Conservation (phyloP, 441 rosid genomes). For the Lepidium campestre region DNA sequence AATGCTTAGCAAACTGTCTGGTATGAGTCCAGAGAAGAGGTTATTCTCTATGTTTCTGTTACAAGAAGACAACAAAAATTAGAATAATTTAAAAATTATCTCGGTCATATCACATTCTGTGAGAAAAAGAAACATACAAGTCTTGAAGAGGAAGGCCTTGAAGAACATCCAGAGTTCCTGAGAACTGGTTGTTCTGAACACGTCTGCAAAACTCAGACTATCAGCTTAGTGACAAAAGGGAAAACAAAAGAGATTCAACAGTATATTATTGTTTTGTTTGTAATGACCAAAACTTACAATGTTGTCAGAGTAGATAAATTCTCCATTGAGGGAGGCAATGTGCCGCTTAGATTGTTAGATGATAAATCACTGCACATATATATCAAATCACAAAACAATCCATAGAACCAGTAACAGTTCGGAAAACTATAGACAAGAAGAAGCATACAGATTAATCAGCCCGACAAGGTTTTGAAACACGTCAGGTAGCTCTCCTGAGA, state of each 20-base stretch:
- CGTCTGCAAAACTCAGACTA: conserved; percentile 49
- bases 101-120: conserved; percentile 3
- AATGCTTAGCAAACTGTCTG: conserved; percentile 59
- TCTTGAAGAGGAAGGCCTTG: conserved; percentile 76
- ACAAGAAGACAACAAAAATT: background rate
- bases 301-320: conserved; percentile 58
- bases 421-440: conserved; percentile 3
- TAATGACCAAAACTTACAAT: conserved; percentile 43
- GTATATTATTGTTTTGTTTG: background rate
- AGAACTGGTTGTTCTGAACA: conserved; percentile 78
- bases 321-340: conserved; percentile 67
- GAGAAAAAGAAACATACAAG: conserved; percentile 45
- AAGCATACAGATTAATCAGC: conserved; percentile 74
- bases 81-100: background rate
- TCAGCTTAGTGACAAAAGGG: conserved; percentile 23
- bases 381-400: conserved; percentile 16
- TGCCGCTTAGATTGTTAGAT: conserved; percentile 70
- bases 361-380: conserved; percentile 66
- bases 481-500: conserved; percentile 88
- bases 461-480: conserved; percentile 55
- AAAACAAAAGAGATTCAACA: conserved; percentile 2
- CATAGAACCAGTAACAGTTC: background rate
- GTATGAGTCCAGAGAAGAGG: conserved; percentile 79
- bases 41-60: conserved; percentile 88
- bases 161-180: conserved; percentile 78